A percentile compares a stretch with the other conserved stretches of the same genome.
These are phyloP conservation scores for Gossypium turneri DNA, from an alignment of 345 rosid species.

Conservation along the genomic window DNA sequence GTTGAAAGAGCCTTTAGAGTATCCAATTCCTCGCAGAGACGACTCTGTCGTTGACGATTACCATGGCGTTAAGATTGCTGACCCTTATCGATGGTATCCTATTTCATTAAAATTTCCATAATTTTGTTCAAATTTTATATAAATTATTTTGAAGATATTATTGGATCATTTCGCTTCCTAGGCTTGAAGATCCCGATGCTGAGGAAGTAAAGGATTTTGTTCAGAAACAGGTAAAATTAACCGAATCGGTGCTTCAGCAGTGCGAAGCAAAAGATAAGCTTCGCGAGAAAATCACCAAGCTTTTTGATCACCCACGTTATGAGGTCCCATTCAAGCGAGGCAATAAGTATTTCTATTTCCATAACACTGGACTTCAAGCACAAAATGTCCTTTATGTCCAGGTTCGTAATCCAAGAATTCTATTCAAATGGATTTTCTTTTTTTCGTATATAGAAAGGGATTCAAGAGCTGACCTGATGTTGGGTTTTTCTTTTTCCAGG, in stretches of 20 bases:
- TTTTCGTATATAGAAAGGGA: not conserved
- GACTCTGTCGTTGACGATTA: slow-evolving; percentile 71
- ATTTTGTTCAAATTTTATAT: not conserved
- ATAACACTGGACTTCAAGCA: slow-evolving; percentile 84
- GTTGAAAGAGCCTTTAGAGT: slow-evolving; percentile 33
- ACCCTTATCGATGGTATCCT: slow-evolving; percentile 81
- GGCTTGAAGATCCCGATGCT: slow-evolving; percentile 94
- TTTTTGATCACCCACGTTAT: slow-evolving; percentile 82
- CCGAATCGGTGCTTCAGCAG: slow-evolving; percentile 50
- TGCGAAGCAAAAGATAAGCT: slow-evolving; percentile 67
- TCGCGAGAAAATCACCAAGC: slow-evolving; percentile 54
- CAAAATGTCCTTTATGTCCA: slow-evolving; percentile 76
- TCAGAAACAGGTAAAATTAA: slow-evolving; percentile 58
- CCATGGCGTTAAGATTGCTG: slow-evolving; percentile 67
- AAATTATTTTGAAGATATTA: not conserved
- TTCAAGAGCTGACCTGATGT: not conserved
- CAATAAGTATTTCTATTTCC: slow-evolving; percentile 65
- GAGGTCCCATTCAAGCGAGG: slow-evolving; percentile 65
- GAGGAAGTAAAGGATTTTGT: slow-evolving; percentile 81
- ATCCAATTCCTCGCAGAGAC: slow-evolving; percentile 69
- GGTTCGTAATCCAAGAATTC: slow-evolving; percentile 32
- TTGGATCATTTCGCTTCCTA: slow-evolving; percentile 11
- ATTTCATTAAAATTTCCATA: not conserved
- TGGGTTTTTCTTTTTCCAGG: slow-evolving; percentile 36
- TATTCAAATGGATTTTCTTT: not conserved